Conservation (phyloP, 805 yeast species). For the Saccharomycopsis malanga region DNA sequence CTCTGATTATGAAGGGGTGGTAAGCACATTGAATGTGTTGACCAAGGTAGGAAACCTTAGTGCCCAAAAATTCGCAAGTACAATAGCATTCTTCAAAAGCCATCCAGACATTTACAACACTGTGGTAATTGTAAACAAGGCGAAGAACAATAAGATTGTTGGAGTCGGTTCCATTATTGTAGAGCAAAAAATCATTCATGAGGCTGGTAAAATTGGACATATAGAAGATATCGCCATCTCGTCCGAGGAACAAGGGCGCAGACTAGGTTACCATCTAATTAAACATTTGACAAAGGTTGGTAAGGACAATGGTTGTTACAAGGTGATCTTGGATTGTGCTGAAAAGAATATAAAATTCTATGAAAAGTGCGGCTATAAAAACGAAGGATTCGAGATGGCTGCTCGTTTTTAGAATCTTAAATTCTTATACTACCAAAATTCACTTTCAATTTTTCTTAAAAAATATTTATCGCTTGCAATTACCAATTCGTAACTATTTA, state of each 20-base stretch:
- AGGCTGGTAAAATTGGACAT: conserved; percentile 82
- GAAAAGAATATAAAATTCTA: conserved; percentile 78
- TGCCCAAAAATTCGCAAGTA: conserved; percentile 39
- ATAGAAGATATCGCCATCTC: conserved; percentile 90
- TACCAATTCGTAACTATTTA: no score
- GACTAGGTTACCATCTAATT: conserved; percentile 66
- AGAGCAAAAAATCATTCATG: conserved; percentile 79
- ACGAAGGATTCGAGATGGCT: conserved; percentile 67
- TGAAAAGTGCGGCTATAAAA: conserved; percentile 73
- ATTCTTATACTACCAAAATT: no score
- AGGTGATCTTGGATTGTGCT: conserved; percentile 84
- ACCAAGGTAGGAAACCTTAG: conserved; percentile 80
- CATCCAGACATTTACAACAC: conserved; percentile 53
- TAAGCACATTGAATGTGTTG: conserved; percentile 55
- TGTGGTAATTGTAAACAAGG: conserved; percentile 52
- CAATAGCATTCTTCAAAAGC: conserved; percentile 52
- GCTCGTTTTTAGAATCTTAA: conserved; percentile 32
- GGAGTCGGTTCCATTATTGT: conserved; percentile 80
- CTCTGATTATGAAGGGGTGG: conserved; percentile 59
- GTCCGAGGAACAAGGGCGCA: conserved; percentile 70
- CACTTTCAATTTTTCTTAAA: no score
- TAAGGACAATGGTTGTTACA: conserved; percentile 62
- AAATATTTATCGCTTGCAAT: no score
- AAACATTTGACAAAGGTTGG: conserved; percentile 55
- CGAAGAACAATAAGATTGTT: conserved; percentile 43